Conservation (phyloP, 2,329 filamentous ascomycete species). For the Aspergillus pseudotamarii region DNA sequence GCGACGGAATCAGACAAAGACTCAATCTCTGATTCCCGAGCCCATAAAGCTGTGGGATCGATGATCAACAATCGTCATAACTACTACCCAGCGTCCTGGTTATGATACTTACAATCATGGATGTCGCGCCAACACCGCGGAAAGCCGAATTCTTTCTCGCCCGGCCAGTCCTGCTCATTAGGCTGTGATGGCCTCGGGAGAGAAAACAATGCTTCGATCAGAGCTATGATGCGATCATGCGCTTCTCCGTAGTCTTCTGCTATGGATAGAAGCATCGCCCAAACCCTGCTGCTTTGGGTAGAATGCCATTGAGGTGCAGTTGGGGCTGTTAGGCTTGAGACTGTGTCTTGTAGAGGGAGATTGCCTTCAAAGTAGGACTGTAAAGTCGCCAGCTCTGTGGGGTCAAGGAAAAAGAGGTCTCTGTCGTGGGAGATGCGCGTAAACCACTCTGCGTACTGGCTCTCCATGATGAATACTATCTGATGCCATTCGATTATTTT, state of each 20-base stretch:
- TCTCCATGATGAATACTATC: background rate
- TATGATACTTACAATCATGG: background rate
- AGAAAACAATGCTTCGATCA: background rate
- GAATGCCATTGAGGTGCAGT: background rate
- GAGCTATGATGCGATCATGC: background rate
- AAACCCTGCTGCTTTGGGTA: background rate
- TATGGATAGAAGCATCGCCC: background rate
- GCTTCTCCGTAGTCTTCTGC: background rate
- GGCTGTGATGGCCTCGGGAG: background rate
- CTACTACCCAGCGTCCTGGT: background rate
- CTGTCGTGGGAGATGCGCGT: background rate
- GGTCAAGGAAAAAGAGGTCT: background rate
- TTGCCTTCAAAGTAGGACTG: background rate
- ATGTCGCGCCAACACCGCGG: background rate
- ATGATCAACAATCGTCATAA: background rate
- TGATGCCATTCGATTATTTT: background rate
- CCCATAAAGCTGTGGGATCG: background rate
- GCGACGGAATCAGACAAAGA: background rate
- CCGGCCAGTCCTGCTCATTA: background rate
- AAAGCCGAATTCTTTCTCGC: background rate
- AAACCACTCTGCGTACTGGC: background rate
- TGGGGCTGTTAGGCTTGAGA: background rate
- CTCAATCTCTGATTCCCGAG: background rate
- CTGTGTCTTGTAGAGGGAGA: background rate
- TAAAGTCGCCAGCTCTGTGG: background rate